Base-by-base conservation (phyloP, 805 yeast genomes). In the Ascoidea asiatica region DNA sequence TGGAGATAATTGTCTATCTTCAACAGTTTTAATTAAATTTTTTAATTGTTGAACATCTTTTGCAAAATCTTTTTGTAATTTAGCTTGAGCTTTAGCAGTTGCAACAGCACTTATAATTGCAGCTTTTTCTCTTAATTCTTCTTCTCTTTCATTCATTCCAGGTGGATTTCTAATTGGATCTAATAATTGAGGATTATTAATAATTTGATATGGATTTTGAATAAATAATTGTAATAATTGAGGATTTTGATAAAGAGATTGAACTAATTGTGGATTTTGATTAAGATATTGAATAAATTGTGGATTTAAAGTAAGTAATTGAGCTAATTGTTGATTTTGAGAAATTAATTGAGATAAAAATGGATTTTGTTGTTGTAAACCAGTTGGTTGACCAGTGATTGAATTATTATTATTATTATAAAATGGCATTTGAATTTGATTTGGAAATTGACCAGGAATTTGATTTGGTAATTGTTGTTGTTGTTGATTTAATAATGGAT, bases 31-130 rank as follows among this genome's bases (percentile, higher is more conserved):
- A 22, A 49, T 39, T 5, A 49, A 19, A 7, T 44, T 43, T 2
- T 44, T 22, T 1, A 49, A 40, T 17, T 42, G 20, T 15, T 35
- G 29, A 15, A 49, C 22, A 37, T 49, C 52, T 36, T 44, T 46
- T 39, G 44, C 46, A 35, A 49, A 47, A 17, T 47, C 43, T 13
- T 43, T 29, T 40, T 49, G 52, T 11, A 49, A 40, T 37, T 33
- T 44, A 4, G 42, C 40, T 37, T 49, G 52, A 5, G 43, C 37
- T 33, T 49, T 49, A n/a, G 52, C 49, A 4, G 52, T 49, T 17
- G 48, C 46, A 15, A 44, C 18, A 13, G 52, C 52, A 8, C 44
- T 37, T 2, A 43, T 21, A 4, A 21, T 13, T 43, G 44, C 20
- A 23, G 21, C 13, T 40, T 37, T 22, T 41, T 46, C 33, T 43